Evolutionary conservation across 2,329 filamentous ascomycete genomes (phyloP).

Genomic region (Escovopsis sp.): DNA sequence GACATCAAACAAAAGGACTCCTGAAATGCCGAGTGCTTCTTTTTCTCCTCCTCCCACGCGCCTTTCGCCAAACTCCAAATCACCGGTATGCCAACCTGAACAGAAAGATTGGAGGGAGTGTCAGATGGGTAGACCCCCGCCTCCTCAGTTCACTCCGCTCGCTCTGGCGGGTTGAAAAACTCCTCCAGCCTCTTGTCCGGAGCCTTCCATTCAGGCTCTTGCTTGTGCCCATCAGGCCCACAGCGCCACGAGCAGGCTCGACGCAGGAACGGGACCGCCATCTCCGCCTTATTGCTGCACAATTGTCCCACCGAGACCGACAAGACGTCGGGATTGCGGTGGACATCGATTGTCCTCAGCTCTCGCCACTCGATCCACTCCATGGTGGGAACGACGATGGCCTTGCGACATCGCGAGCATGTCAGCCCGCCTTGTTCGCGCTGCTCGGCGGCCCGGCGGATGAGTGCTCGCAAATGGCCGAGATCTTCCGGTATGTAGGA

Average conservation of each 20-base stretch:
- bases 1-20: too few relatives aligned
- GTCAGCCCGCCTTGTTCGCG: constrained; percentile 32
- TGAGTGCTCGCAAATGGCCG: constrained; percentile 23
- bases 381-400: constrained; percentile 33
- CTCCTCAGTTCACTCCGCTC: too few relatives aligned
- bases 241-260: constrained; percentile 38
- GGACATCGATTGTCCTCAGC: constrained; percentile 11
- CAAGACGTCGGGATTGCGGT: background rate
- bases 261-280: constrained; percentile 30
- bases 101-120: too few relatives aligned
- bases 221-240: constrained; percentile 16
- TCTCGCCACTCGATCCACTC: constrained; percentile 53
- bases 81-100: too few relatives aligned
- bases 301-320: background rate
- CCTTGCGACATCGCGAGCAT: constrained; percentile 37
- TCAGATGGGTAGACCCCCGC: too few relatives aligned
- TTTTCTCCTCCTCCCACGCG: too few relatives aligned
- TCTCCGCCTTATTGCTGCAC: constrained; percentile 19
- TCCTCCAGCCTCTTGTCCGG: too few relatives aligned
- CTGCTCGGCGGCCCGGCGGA: constrained; percentile 25
- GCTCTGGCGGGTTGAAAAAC: too few relatives aligned
- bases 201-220: too few relatives aligned
- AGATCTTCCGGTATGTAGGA: constrained; percentile 28
- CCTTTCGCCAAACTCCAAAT: too few relatives aligned
- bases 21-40: too few relatives aligned